Percentiles rank a stretch among this genome's conserved stretches.
Evolutionary conservation across 2,329 filamentous ascomycete genomes (phyloP).

Genomic region (Epichloe baconii): DNA sequence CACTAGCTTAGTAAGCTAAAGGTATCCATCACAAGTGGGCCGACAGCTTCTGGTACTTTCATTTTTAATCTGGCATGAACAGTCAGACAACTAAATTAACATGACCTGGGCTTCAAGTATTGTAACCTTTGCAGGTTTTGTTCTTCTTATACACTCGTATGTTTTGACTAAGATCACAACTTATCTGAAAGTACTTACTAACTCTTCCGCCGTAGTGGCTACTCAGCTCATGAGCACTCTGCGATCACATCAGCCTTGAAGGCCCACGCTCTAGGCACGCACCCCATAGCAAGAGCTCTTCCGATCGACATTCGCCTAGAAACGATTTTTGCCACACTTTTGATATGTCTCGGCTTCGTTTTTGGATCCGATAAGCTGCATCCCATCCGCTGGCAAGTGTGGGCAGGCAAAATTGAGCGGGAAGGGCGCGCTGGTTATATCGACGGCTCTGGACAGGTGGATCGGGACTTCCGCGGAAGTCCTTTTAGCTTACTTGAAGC

Average conservation of each 20-base stretch:
- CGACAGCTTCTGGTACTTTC: too few relatives aligned
- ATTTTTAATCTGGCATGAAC: background rate
- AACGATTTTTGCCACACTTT: constrained; percentile 63
- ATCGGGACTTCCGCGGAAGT: constrained; percentile 60
- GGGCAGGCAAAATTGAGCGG: constrained; percentile 74
- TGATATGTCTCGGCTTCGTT: constrained; percentile 77
- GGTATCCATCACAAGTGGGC: too few relatives aligned
- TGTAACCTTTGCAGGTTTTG: constrained; percentile 37
- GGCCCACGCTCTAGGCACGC: constrained; percentile 29
- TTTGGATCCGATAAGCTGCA: constrained; percentile 63
- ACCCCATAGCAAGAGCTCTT: constrained; percentile 36
- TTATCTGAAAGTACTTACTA: constrained; percentile 7
- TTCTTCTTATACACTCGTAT: constrained; percentile 81
- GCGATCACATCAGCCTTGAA: constrained; percentile 49
- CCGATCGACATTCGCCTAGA: constrained; percentile 83
- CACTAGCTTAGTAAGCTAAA: too few relatives aligned
- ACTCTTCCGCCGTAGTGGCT: constrained; percentile 50
- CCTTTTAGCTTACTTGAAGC: constrained; percentile 71
- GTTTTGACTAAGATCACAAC: constrained; percentile 16
- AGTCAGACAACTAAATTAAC: background rate
- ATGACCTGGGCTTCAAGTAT: constrained; percentile 3
- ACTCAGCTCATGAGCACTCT: constrained; percentile 89
- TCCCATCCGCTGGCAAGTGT: constrained; percentile 72
- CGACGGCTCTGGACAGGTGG: constrained; percentile 47
- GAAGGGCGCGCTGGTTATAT: constrained; percentile 51